Conservation (phyloP, 768 basidiomycete species). For the Jaapia argillacea region DNA sequence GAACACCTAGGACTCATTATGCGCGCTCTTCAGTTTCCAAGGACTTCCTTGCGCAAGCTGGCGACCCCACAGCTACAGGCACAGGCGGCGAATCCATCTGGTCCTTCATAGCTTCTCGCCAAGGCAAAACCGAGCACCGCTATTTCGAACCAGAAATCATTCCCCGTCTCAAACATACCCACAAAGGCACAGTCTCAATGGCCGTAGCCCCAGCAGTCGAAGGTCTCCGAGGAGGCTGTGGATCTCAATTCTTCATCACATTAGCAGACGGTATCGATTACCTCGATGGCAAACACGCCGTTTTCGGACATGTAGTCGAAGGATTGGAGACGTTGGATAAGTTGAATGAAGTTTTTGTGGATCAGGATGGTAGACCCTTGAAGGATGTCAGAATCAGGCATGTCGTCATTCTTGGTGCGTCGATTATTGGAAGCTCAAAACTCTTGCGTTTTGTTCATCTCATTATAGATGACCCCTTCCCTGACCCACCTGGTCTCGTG, state of each 20-base stretch:
- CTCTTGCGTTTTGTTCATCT: slow-evolving; percentile 1
- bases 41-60: slow-evolving; percentile 92
- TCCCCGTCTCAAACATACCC: slow-evolving; percentile 74
- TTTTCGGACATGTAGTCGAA: slow-evolving; percentile 94
- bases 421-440: slow-evolving; percentile 3
- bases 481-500: slow-evolving; percentile 71
- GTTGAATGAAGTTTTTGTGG: slow-evolving; percentile 85
- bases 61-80: slow-evolving; percentile 94
- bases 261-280: slow-evolving; percentile 88
- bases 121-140: slow-evolving; percentile 36
- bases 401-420: slow-evolving; percentile 85
- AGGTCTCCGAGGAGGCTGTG: slow-evolving; percentile 60
- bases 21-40: slow-evolving; percentile 64
- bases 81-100: slow-evolving; percentile 88
- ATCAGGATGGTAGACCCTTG: slow-evolving; percentile 81
- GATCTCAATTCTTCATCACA: slow-evolving; percentile 96
- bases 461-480: slow-evolving; percentile 82
- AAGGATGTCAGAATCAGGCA: slow-evolving; percentile 94
- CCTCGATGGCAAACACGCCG: slow-evolving; percentile 85
- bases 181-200: slow-evolving; percentile 92
- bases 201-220: slow-evolving; percentile 82
- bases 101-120: slow-evolving; percentile 56
- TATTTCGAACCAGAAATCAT: slow-evolving; percentile 84
- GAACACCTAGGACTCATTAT: too few relatives aligned
- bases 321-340: slow-evolving; percentile 87